phyloP scores from a whole-genome alignment of 306 rosid species.

The Aeschynomene evenia region DNA sequence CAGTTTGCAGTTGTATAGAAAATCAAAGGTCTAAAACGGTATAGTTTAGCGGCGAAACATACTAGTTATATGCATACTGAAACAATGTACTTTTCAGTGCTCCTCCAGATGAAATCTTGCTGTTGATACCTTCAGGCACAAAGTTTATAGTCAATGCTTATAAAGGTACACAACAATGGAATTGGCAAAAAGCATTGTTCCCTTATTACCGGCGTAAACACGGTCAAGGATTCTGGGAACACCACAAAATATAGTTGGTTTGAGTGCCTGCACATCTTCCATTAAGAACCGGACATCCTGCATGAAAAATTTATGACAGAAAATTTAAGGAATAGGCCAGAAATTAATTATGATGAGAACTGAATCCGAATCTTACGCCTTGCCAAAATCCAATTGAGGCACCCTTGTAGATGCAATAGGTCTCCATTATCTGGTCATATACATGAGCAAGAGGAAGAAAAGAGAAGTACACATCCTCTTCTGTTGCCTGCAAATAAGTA shows the following conservation, averaged over 20 bases:
- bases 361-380: constrained; percentile 64
- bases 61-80: constrained; percentile 86
- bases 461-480: constrained; percentile 84
- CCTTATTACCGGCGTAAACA: constrained; percentile 63
- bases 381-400: constrained; percentile 86
- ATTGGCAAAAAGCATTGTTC: not conserved
- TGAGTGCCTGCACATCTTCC: constrained; percentile 78
- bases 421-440: constrained; percentile 88
- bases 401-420: constrained; percentile 79
- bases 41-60: constrained; percentile 24
- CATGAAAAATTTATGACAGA: not conserved
- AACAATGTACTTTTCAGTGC: constrained; percentile 56
- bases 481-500: constrained; percentile 51
- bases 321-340: not conserved
- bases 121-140: constrained; percentile 47
- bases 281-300: constrained; percentile 83
- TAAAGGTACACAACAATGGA: not conserved
- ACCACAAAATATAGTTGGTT: constrained; percentile 81
- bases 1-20: constrained; percentile 29
- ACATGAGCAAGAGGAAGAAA: constrained; percentile 92
- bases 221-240: constrained; percentile 92
- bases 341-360: constrained; percentile 1
- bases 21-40: not conserved
- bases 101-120: constrained; percentile 80
- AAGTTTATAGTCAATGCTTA: constrained; percentile 10